Percentiles rank a stretch among this genome's conserved stretches.
Evolutionary conservation across 1,284 basidiomycete genomes (phyloP).

Genomic region (Vanrija sp.): DNA sequence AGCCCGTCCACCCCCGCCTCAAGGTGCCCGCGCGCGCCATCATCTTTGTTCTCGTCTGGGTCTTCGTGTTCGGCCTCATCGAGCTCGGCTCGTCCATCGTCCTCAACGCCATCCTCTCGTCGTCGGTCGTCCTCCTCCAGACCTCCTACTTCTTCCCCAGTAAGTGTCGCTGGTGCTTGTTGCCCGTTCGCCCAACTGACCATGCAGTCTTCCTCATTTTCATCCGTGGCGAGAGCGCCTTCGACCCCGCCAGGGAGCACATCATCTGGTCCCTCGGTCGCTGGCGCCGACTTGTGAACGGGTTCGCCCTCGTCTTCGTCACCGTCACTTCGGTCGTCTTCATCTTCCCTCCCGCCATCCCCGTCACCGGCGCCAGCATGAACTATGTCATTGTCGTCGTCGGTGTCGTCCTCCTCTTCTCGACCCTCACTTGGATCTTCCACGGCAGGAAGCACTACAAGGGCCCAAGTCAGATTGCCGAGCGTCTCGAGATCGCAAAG

Average conservation of each 20-base stretch:
- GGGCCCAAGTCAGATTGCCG: conserved; percentile 45
- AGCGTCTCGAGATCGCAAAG: conserved; percentile 3
- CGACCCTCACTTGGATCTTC: conserved; percentile 41
- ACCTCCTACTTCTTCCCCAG: conserved; percentile 27
- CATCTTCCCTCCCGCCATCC: conserved; percentile 52
- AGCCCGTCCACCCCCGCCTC: conserved; percentile 48
- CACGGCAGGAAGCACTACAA: conserved; percentile 44
- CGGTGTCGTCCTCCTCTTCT: conserved; percentile 36
- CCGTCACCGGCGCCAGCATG: conserved; percentile 47
- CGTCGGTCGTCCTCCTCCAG: conserved; percentile 28
- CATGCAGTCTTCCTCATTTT: conserved; percentile 37
- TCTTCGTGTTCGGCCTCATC: conserved; percentile 11
- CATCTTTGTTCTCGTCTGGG: conserved; percentile 49
- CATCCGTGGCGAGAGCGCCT: conserved; percentile 48
- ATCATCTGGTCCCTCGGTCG: conserved; percentile 41
- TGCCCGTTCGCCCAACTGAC: neutral
- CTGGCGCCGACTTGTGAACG: conserved; percentile 36
- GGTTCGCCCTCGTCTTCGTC: conserved; percentile 48
- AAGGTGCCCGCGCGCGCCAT: conserved; percentile 17
- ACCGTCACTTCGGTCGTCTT: conserved; percentile 52
- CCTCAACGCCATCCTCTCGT: conserved; percentile 49
- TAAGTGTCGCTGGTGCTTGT: no score
- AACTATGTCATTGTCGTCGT: conserved; percentile 49
- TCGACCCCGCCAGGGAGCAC: conserved; percentile 26
- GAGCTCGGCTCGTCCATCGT: conserved; percentile 56